A percentile compares a stretch with the other conserved stretches of the same genome.
These are phyloP conservation scores for Eucalyptus pumila DNA, from an alignment of 345 rosid genomes.

Conservation along the genomic window DNA sequence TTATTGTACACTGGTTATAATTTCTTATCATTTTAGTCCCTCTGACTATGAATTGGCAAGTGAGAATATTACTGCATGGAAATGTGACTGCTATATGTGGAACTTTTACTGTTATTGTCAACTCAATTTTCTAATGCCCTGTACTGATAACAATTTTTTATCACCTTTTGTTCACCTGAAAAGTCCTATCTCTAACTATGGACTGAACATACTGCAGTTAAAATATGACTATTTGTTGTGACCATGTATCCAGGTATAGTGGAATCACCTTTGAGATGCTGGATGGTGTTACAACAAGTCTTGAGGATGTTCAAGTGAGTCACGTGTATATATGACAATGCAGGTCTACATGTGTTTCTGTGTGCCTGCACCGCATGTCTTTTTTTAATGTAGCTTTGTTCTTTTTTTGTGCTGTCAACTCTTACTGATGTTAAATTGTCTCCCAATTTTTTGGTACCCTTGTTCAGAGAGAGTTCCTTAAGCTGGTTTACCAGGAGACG, in stretches of 20 bases:
- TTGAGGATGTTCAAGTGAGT: slow-evolving; percentile 77
- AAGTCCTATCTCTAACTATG: not conserved
- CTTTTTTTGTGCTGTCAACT: not conserved
- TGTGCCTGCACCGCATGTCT: not conserved
- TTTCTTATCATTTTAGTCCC: not conserved
- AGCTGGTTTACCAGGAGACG: slow-evolving; percentile 77
- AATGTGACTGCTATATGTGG: not conserved
- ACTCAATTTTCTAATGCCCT: not conserved
- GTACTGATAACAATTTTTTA: not conserved
- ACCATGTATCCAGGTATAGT: slow-evolving; percentile 48
- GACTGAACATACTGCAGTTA: not conserved
- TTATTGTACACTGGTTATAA: not conserved
- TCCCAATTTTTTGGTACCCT: not conserved
- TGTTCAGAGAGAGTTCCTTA: slow-evolving; percentile 69
- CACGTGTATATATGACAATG: not conserved
- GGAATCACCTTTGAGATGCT: slow-evolving; percentile 84
- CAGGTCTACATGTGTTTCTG: not conserved
- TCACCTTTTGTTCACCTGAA: not conserved
- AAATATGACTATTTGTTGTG: not conserved
- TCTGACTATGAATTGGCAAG: not conserved
- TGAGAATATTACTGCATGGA: not conserved
- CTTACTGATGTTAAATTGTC: not conserved
- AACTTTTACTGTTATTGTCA: not conserved
- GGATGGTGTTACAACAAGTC: slow-evolving; percentile 64
- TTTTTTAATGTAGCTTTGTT: not conserved